phyloP scores from a whole-genome alignment of 2,329 filamentous ascomycete genomes.

The Xylariomycetidae sp. region DNA sequence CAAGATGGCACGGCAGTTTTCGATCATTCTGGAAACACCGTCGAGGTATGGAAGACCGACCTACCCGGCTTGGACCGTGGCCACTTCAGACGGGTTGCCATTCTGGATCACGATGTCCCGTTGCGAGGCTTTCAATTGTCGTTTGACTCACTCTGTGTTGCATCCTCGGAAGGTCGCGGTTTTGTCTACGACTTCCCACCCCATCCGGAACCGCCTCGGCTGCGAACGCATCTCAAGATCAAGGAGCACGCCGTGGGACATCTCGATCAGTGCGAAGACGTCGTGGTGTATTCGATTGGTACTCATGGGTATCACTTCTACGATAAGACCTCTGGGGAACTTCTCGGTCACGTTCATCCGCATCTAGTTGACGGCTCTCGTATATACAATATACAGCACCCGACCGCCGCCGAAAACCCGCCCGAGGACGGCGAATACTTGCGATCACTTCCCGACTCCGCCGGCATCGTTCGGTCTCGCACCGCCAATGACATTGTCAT shows the following conservation, averaged over 20 bases:
- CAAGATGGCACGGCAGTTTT: constrained; percentile 40
- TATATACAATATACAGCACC: constrained; percentile 18
- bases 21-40: constrained; percentile 36
- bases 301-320: constrained; percentile 36
- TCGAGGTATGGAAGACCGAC: constrained; percentile 40
- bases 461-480: neutral
- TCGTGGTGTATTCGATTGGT: constrained; percentile 40
- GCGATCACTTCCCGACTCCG: neutral
- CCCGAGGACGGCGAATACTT: no score
- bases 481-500: constrained; percentile 13
- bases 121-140: constrained; percentile 42
- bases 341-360: constrained; percentile 34
- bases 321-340: constrained; percentile 32
- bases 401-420: neutral
- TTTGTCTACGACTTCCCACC: constrained; percentile 39
- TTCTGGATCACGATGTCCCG: constrained; percentile 36
- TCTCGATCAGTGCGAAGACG: constrained; percentile 35
- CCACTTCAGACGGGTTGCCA: constrained; percentile 33
- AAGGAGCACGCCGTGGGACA: constrained; percentile 37
- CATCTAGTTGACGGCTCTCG: constrained; percentile 30
- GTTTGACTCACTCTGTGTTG: constrained; percentile 38
- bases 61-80: constrained; percentile 29
- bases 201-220: constrained; percentile 21
- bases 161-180: constrained; percentile 36
- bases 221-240: constrained; percentile 32